Evolutionary conservation across 805 yeast genomes (phyloP).

Genomic region (Wickerhamiella dianesei): DNA sequence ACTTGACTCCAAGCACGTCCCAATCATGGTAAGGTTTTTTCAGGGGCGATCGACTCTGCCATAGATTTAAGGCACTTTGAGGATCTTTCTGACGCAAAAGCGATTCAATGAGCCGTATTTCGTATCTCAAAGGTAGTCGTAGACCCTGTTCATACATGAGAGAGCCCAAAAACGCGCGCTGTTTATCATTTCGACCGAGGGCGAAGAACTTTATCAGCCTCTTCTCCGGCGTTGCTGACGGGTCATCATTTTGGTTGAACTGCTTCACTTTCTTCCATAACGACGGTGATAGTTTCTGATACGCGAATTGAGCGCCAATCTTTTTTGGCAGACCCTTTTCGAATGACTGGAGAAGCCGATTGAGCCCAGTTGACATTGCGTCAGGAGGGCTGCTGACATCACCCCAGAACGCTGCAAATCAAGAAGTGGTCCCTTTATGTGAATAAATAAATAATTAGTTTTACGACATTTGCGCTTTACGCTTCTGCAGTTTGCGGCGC

Average conservation of each 20-base stretch:
- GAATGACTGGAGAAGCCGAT: background rate
- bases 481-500: slow-evolving; percentile 38
- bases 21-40: background rate
- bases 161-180: background rate
- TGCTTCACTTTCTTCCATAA: background rate
- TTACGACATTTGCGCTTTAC: background rate
- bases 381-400: background rate
- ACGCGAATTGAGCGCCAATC: background rate
- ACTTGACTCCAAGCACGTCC: background rate
- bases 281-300: background rate
- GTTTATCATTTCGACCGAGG: background rate
- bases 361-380: background rate
- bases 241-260: background rate
- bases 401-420: background rate
- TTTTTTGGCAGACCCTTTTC: background rate
- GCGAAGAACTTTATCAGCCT: background rate
- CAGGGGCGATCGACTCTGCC: background rate
- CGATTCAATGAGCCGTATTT: background rate
- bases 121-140: background rate
- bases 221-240: background rate
- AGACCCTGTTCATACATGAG: slow-evolving; percentile 1
- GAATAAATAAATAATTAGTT: background rate
- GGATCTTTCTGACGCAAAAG: background rate
- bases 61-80: background rate
- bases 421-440: too few relatives aligned